Evolutionary conservation across 139 green algal genomes (phyloP).

Genomic region (Tetraselmis striata): DNA sequence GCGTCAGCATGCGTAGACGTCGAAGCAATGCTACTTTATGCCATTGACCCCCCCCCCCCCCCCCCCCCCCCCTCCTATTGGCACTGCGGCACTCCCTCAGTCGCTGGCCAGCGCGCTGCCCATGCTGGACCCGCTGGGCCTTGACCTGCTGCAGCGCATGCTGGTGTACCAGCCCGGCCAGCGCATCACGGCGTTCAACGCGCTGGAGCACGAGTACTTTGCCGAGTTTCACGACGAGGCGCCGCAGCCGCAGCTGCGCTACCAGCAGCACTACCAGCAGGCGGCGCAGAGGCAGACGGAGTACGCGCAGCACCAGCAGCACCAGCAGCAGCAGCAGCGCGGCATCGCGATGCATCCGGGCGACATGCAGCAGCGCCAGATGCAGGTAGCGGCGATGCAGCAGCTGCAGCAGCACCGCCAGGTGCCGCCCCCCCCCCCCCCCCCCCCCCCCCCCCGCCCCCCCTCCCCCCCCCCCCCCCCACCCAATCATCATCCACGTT

Average conservation of each 20-base stretch:
- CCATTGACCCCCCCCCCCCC: neutral
- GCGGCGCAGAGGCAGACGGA: neutral
- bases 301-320: neutral
- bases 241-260: neutral
- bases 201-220: neutral
- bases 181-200: neutral
- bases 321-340: neutral
- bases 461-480: no score
- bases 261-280: neutral
- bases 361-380: neutral
- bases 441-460: no score
- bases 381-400: neutral
- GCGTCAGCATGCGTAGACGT: no score
- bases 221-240: neutral
- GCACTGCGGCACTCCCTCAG: no score
- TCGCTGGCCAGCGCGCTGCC: conserved; percentile 49
- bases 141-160: conserved; percentile 72
- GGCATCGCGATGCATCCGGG: neutral
- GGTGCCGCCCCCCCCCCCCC: no score
- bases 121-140: conserved; percentile 44
- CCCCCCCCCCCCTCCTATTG: no score
- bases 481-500: no score
- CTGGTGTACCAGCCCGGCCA: conserved; percentile 20
- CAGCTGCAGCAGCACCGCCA: neutral
- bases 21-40: conserved; percentile 6